phyloP scores from a whole-genome alignment of 495 filamentous ascomycete genomes.

The Pseudomonodictys pantanalensis region DNA sequence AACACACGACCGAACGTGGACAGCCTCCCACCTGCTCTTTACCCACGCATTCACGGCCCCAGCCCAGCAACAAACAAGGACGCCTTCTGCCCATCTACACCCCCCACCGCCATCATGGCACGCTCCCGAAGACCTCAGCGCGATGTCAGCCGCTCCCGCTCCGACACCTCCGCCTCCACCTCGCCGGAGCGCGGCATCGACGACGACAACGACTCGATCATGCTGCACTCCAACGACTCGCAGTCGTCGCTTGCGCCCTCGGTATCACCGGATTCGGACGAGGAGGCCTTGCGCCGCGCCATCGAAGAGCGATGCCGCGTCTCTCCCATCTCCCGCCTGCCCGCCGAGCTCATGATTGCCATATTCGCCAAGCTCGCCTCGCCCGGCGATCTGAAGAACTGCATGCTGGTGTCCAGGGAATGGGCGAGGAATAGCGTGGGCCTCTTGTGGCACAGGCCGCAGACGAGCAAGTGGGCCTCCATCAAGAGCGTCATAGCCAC shows the following conservation, averaged over 20 bases:
- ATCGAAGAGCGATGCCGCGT: constrained; percentile 59
- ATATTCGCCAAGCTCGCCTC: constrained; percentile 80
- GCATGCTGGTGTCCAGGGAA: constrained; percentile 86
- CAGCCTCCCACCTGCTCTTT: background rate
- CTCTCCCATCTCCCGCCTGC: constrained; percentile 77
- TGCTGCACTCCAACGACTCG: constrained; percentile 78
- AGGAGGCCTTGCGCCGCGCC: constrained; percentile 68
- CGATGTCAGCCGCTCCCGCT: constrained; percentile 36
- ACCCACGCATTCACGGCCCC: background rate
- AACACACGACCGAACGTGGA: background rate
- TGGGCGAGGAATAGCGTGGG: constrained; percentile 94
- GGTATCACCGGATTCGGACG: constrained; percentile 30
- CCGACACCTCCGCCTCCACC: constrained; percentile 70
- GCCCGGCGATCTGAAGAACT: constrained; percentile 72
- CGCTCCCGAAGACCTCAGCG: constrained; percentile 36
- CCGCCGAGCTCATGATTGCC: constrained; percentile 89
- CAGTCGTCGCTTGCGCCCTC: constrained; percentile 73
- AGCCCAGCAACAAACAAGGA: background rate
- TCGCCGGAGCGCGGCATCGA: constrained; percentile 70
- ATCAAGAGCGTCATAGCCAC: constrained; percentile 74
- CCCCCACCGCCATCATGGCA: constrained; percentile 15
- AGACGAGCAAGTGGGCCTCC: constrained; percentile 80
- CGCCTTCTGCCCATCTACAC: background rate
- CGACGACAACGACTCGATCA: constrained; percentile 86
- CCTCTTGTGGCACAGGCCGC: constrained; percentile 89